Conservation (phyloP, 345 rosid species). For the Lumnitzera littorea region DNA sequence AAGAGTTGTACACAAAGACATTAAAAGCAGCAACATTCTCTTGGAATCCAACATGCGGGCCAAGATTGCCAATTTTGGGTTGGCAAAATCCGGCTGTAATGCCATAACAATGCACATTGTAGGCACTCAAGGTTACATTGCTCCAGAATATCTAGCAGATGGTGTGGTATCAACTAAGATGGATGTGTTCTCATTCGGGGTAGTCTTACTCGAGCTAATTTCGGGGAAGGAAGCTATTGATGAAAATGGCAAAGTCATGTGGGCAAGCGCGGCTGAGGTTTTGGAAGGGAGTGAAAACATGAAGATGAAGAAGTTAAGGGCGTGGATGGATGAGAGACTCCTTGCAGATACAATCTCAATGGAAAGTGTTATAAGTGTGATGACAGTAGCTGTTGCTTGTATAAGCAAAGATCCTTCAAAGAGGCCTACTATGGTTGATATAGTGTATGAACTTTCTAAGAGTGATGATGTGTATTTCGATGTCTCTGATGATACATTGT, state of each 20-base stretch:
- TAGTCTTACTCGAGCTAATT: slow-evolving; percentile 61
- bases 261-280: slow-evolving; percentile 28
- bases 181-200: slow-evolving; percentile 72
- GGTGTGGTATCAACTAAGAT: slow-evolving; percentile 58
- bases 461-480: slow-evolving; percentile 44
- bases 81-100: slow-evolving; percentile 74
- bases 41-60: slow-evolving; percentile 56
- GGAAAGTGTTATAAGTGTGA: slow-evolving; percentile 43
- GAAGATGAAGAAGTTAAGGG: slow-evolving; percentile 22
- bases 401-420: slow-evolving; percentile 37
- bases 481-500: slow-evolving; percentile 30
- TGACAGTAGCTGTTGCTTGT: slow-evolving; percentile 47
- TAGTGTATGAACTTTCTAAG: slow-evolving; percentile 52
- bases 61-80: slow-evolving; percentile 64
- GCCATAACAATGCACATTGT: slow-evolving; percentile 71
- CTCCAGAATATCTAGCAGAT: slow-evolving; percentile 43
- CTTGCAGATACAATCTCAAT: slow-evolving; percentile 22
- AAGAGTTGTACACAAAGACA: slow-evolving; percentile 65
- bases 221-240: slow-evolving; percentile 47
- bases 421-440: slow-evolving; percentile 63
- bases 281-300: slow-evolving; percentile 32
- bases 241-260: slow-evolving; percentile 38
- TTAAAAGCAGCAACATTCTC: slow-evolving; percentile 60
- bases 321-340: slow-evolving; percentile 37
- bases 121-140: slow-evolving; percentile 74